Evolutionary conservation across 371 early-diverging fungal genomes (phyloP).

Genomic region (Rhizopus sp.): DNA sequence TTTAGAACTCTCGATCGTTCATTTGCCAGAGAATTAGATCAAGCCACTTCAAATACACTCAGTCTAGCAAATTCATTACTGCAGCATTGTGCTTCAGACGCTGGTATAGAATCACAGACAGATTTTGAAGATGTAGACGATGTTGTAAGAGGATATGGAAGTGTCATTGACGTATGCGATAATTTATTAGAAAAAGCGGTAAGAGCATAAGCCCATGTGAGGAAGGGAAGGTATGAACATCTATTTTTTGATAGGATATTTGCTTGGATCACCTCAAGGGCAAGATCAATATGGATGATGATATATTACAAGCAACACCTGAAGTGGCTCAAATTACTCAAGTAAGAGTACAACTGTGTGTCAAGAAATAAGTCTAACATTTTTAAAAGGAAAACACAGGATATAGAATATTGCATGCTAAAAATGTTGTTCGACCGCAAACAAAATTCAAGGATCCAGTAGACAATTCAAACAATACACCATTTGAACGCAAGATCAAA

Average conservation of each 20-base stretch:
- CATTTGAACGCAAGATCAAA: conserved; percentile 78
- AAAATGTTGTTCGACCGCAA: conserved; percentile 85
- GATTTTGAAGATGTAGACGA: conserved; percentile 67
- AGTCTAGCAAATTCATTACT: conserved; percentile 61
- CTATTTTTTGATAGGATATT: conserved; percentile 38
- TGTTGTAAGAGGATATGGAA: conserved; percentile 65
- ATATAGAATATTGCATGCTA: conserved; percentile 70
- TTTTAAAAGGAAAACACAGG: conserved; percentile 40
- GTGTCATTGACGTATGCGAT: conserved; percentile 80
- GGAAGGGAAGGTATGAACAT: conserved; percentile 5
- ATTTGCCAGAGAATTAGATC: conserved; percentile 60
- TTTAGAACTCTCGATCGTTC: conserved; percentile 67
- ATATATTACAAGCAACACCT: conserved; percentile 52
- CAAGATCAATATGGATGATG: conserved; percentile 37
- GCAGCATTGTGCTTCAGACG: conserved; percentile 41
- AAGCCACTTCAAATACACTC: conserved; percentile 53
- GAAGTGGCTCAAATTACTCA: conserved; percentile 59
- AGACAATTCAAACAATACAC: conserved; percentile 78
- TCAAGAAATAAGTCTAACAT: not conserved
- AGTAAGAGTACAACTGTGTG: conserved; percentile 14
- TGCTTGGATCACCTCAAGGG: conserved; percentile 60
- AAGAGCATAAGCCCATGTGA: conserved; percentile 18
- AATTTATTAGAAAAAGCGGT: conserved; percentile 83
- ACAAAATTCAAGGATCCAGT: conserved; percentile 80
- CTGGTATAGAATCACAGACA: conserved; percentile 20